Conservation (phyloP, 1,284 basidiomycete species). For the Moesziomyces antarcticus region DNA sequence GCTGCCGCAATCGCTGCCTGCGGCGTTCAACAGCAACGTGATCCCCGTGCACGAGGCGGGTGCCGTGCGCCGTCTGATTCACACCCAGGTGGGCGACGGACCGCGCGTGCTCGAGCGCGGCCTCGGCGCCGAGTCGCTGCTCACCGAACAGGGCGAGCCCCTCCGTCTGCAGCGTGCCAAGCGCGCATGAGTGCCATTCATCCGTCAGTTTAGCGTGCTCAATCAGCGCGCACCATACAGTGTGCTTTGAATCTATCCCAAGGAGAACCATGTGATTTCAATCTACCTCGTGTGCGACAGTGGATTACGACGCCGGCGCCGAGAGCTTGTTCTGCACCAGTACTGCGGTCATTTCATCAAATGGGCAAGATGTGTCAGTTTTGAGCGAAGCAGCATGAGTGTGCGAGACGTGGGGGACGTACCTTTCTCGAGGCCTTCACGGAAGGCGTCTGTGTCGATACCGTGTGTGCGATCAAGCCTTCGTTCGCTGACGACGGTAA, state of each 20-base stretch:
- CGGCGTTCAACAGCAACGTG: conserved; percentile 57
- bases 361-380: not conserved
- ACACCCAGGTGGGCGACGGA: conserved; percentile 66
- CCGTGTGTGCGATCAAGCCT: conserved; percentile 35
- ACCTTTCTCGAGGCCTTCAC: conserved; percentile 52
- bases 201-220: too few species aligned
- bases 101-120: conserved; percentile 61
- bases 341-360: conserved; percentile 12
- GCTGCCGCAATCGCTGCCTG: conserved; percentile 52
- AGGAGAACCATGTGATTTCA: too few species aligned
- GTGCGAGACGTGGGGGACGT: conserved; percentile 4
- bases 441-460: conserved; percentile 59
- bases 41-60: conserved; percentile 64
- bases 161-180: conserved; percentile 60
- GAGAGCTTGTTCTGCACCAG: conserved; percentile 47
- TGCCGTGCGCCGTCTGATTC: conserved; percentile 63
- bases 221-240: too few species aligned
- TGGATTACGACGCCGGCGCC: conserved; percentile 18
- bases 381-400: not conserved
- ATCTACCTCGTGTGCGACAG: too few species aligned
- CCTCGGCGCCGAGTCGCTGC: conserved; percentile 46
- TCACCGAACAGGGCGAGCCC: conserved; percentile 57
- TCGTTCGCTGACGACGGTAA: conserved; percentile 10
- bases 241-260: too few species aligned
- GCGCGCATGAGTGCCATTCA: conserved; percentile 23